Evolutionary conservation across 169 alveolate genomes (phyloP), one percentile per base, ranked within the genome.

Genomic region (Plasmodium gallinaceum): DNA sequence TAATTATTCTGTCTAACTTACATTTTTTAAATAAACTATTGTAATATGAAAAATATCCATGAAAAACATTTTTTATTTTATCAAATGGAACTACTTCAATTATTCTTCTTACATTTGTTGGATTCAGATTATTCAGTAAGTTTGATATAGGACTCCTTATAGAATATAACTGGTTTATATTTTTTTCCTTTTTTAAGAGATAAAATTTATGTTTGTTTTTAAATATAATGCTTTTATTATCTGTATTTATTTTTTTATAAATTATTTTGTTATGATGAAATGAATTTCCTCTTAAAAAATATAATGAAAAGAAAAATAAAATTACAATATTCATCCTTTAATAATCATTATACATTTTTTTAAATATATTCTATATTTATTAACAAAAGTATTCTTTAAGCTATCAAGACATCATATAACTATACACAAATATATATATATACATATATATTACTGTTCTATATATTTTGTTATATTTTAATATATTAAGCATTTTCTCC

Each of bases 1-100:
- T 80, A 18, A 83, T 37, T 83, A 83, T 18, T 54, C 91, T 54
- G 83, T 83, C 91, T 71, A 83, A 57, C 32, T 69, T 83, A 52
- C 91, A 83, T 61, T 68, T 83, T 66, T 83, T 83, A 83, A 83
- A 83, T 52, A 83, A 71, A 54, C 18, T 83, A 51, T 20, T 54
- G 22, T 10, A 54, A 61, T 48, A 83, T 45, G 39, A 26, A 39
- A 68, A 68, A 22, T 58, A 37, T 52, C 66, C 68, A 16, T 37
- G 80, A 83, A 83, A 46, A 20, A 37, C n/a, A 20, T 24, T 54
- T 45, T 68, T 83, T 20, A 83, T 48, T 64, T 46, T 42, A 43
- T 68, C 12, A 60, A 14, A 39, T 68, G 64, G 20, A 14, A 66
- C 51, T 42, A 68, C 20, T n/a, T 69, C 68, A 24, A 83, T 18